phyloP scores from a whole-genome alignment of 805 yeast species.

The Candida lessepsii region DNA sequence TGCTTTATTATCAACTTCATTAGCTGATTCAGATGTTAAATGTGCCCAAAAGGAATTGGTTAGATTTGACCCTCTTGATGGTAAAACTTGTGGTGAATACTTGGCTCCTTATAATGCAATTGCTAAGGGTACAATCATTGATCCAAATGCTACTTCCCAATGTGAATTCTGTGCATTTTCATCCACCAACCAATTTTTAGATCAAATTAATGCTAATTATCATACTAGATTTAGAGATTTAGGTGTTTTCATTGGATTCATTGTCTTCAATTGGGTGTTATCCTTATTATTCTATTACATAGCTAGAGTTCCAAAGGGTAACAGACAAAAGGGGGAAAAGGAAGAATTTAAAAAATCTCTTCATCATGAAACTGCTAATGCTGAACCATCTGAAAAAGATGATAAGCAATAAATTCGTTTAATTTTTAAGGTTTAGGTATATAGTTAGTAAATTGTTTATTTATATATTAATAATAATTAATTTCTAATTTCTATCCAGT shows the following conservation, averaged over 20 bases:
- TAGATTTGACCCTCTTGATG: conserved; percentile 20
- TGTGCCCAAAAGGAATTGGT: conserved; percentile 26
- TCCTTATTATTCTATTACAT: conserved; percentile 52
- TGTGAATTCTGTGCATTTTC: conserved; percentile 64
- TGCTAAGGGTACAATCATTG: conserved; percentile 47
- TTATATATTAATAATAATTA: not conserved
- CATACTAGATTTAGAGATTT: conserved; percentile 63
- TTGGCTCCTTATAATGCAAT: conserved; percentile 22
- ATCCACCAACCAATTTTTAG: conserved; percentile 60
- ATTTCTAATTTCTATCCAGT: not conserved
- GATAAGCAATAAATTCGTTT: too few relatives aligned
- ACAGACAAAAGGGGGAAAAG: conserved; percentile 5
- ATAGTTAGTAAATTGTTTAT: too few relatives aligned
- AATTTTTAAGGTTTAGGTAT: too few relatives aligned
- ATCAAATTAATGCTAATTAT: conserved; percentile 40
- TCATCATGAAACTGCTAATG: too few relatives aligned
- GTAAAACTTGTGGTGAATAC: conserved; percentile 32
- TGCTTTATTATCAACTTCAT: conserved; percentile 42
- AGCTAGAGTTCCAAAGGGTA: conserved; percentile 72
- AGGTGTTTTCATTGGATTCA: conserved; percentile 49
- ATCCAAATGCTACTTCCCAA: conserved; percentile 43
- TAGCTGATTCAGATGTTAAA: conserved; percentile 37
- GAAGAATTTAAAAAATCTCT: not conserved
- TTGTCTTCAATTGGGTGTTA: conserved; percentile 31
- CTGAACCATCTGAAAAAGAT: too few relatives aligned